A percentile compares a stretch with the other conserved stretches of the same genome.
Conservation (phyloP, 371 early-diverging fungal species). For the Gilbertella persicaria region DNA sequence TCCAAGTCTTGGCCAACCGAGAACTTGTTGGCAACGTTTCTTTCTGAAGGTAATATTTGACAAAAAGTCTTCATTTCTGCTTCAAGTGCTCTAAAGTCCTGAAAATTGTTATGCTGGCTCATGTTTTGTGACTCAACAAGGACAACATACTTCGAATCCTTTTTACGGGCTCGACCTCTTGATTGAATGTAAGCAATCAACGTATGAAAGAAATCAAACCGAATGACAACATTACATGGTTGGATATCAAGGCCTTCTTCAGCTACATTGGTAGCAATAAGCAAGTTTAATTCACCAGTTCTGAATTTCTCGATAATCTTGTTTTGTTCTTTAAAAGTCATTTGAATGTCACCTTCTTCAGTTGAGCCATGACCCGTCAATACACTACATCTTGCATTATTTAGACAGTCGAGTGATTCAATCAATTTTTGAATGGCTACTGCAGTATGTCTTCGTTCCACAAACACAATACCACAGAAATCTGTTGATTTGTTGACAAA, state of each 20-base stretch:
- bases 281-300: constrained; percentile 66
- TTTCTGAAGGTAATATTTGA: constrained; percentile 45
- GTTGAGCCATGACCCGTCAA: constrained; percentile 73
- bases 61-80: constrained; percentile 56
- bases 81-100: constrained; percentile 52
- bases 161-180: constrained; percentile 89
- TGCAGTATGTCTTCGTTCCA: constrained; percentile 74
- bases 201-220: constrained; percentile 79
- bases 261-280: constrained; percentile 94
- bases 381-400: constrained; percentile 53
- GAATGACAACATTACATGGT: constrained; percentile 90
- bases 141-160: constrained; percentile 74
- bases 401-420: constrained; percentile 36
- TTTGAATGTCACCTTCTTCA: constrained; percentile 55
- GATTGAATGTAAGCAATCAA: constrained; percentile 87
- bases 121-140: constrained; percentile 62
- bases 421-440: constrained; percentile 61
- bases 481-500: constrained; percentile 27
- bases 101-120: constrained; percentile 36
- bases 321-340: constrained; percentile 68
- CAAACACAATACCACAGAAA: constrained; percentile 89
- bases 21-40: constrained; percentile 37
- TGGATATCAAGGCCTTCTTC: constrained; percentile 98
- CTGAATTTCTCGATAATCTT: constrained; percentile 70
- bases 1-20: constrained; percentile 2